A percentile compares a stretch with the other conserved stretches of the same genome.
Evolutionary conservation across 1,139 yeast species (phyloP).

Genomic region (Geotrichum reessii): DNA sequence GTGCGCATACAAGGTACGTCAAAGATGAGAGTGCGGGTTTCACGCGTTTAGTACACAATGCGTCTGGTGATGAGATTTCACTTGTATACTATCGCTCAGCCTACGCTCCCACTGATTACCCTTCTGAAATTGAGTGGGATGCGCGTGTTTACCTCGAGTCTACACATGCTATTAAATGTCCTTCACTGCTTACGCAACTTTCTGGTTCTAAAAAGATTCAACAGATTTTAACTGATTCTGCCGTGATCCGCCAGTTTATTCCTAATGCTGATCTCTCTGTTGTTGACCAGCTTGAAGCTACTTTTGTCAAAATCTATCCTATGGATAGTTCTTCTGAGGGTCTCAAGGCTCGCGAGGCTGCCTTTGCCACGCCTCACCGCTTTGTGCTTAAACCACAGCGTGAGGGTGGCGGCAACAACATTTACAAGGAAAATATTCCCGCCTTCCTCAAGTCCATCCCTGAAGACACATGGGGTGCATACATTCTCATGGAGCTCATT

Average conservation of each 20-base stretch:
- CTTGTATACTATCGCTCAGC: conserved; percentile 90
- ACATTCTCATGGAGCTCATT: conserved; percentile 89
- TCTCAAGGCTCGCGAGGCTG: conserved; percentile 55
- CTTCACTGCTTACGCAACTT: conserved; percentile 79
- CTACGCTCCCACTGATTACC: conserved; percentile 73
- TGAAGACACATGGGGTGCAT: conserved; percentile 81
- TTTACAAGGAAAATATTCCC: conserved; percentile 82
- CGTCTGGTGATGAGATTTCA: conserved; percentile 65
- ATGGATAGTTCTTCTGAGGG: conserved; percentile 66
- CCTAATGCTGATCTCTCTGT: conserved; percentile 37
- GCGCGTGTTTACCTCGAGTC: conserved; percentile 68
- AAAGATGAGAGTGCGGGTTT: conserved; percentile 11
- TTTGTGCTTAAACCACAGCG: conserved; percentile 93
- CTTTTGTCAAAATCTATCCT: conserved; percentile 85
- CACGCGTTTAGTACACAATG: conserved; percentile 42
- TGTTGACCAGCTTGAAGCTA: conserved; percentile 42
- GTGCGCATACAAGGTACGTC: conserved; percentile 37
- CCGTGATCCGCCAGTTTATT: conserved; percentile 43
- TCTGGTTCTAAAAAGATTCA: conserved; percentile 92
- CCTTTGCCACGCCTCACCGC: conserved; percentile 58
- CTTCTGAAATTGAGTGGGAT: conserved; percentile 61
- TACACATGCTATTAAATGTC: conserved; percentile 81
- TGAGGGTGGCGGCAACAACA: conserved; percentile 93
- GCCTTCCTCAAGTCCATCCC: conserved; percentile 54
- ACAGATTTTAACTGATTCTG: conserved; percentile 65